phyloP scores from a whole-genome alignment of 2,329 filamentous ascomycete genomes.

The Arthrobotrys megalospora region DNA sequence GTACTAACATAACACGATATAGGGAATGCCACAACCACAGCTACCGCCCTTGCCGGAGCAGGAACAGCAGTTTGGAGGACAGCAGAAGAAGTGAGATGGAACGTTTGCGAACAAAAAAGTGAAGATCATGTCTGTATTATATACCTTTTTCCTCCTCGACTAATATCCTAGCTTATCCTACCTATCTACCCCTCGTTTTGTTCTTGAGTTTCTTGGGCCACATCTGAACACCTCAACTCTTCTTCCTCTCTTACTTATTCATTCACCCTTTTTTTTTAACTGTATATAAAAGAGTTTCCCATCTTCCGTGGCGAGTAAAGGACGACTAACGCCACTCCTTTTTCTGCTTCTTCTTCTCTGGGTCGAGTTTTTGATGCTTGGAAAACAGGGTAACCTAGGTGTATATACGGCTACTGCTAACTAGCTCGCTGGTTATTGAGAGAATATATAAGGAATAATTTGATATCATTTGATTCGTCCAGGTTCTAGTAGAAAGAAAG shows the following conservation, averaged over 20 bases:
- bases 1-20: slow-evolving; percentile 22
- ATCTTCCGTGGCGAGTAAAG: background rate
- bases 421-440: too few species aligned
- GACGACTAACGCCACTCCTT: background rate
- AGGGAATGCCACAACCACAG: slow-evolving; percentile 58
- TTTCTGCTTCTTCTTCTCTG: slow-evolving; percentile 1
- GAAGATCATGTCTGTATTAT: slow-evolving; percentile 32
- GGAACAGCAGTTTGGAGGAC: slow-evolving; percentile 21
- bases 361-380: too few species aligned
- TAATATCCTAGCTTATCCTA: background rate
- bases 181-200: background rate
- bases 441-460: too few species aligned
- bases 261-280: background rate
- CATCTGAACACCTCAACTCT: background rate
- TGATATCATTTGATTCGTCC: too few species aligned
- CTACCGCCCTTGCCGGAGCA: slow-evolving; percentile 43
- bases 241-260: background rate
- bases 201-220: too few species aligned
- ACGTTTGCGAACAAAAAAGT: background rate
- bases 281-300: background rate
- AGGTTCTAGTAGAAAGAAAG: too few species aligned
- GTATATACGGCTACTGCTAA: too few species aligned
- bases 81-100: slow-evolving; percentile 43
- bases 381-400: background rate
- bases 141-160: background rate